These are phyloP conservation scores for Blastobotrys chiropterorum DNA, from an alignment of 805 yeast species.

Conservation along the genomic window DNA sequence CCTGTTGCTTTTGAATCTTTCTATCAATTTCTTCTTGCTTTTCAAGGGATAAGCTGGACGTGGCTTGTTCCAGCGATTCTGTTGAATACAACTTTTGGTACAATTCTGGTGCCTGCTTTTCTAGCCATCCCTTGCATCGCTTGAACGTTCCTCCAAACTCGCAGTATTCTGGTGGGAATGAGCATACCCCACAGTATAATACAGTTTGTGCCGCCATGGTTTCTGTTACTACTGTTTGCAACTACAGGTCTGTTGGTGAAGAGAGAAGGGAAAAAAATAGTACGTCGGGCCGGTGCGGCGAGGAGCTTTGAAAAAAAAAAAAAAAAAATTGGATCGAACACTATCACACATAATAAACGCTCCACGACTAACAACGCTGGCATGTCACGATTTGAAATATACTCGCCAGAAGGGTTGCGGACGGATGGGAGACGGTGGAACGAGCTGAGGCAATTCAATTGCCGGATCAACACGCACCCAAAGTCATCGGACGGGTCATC, in stretches of 20 bases:
- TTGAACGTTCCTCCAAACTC: conserved; percentile 80
- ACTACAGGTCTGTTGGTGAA: not conserved
- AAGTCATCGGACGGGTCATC: conserved; percentile 76
- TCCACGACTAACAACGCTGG: not conserved
- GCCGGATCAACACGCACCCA: conserved; percentile 83
- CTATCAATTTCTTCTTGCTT: conserved; percentile 77
- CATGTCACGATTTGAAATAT: conserved; percentile 49
- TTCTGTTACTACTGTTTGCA: not conserved
- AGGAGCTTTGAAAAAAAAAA: not conserved
- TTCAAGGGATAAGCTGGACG: conserved; percentile 52
- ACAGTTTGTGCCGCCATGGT: conserved; percentile 29
- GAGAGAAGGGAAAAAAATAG: not conserved
- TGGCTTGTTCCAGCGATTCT: conserved; percentile 44
- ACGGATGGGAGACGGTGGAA: conserved; percentile 92
- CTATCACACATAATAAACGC: too few species aligned
- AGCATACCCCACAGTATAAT: conserved; percentile 68
- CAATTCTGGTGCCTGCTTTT: conserved; percentile 49
- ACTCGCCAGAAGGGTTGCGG: conserved; percentile 92
- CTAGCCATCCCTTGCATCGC: conserved; percentile 80
- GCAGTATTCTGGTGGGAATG: conserved; percentile 87
- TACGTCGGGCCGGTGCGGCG: not conserved
- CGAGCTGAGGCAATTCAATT: conserved; percentile 76
- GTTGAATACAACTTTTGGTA: conserved; percentile 53
- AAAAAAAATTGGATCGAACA: too few species aligned
- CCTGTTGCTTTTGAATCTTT: conserved; percentile 77